Percentiles rank a stretch among this genome's conserved stretches.
Conservation (phyloP, 257 asterid species). For the Lycium ferocissimum region DNA sequence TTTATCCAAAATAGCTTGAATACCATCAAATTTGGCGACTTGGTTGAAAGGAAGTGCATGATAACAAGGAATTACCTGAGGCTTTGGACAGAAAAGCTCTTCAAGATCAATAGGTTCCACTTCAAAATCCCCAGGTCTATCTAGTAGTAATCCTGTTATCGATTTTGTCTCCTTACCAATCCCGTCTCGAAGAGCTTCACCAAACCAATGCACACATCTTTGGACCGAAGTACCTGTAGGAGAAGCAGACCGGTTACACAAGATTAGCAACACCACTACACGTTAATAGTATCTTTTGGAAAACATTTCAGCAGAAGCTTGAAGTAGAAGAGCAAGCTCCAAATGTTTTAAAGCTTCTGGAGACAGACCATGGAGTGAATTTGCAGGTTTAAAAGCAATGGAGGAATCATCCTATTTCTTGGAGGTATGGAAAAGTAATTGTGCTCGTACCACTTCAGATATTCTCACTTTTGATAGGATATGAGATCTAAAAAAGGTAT, state of each 20-base stretch:
- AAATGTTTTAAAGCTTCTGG: slow-evolving; percentile 33
- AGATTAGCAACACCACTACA: slow-evolving; percentile 36
- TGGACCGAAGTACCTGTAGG: slow-evolving; percentile 38
- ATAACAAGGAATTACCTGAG: slow-evolving; percentile 21
- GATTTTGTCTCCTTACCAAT: slow-evolving; percentile 36
- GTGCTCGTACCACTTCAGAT: slow-evolving; percentile 35
- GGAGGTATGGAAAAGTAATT: neutral
- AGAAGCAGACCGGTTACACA: slow-evolving; percentile 37
- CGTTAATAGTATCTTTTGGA: slow-evolving; percentile 38
- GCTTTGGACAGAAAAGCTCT: slow-evolving; percentile 24
- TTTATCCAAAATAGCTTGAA: slow-evolving; percentile 48
- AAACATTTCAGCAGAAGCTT: slow-evolving; percentile 41
- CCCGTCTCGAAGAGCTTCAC: slow-evolving; percentile 47
- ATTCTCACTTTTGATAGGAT: slow-evolving; percentile 35
- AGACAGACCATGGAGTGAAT: slow-evolving; percentile 1
- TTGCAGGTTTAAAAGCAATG: neutral
- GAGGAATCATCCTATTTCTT: slow-evolving; percentile 23
- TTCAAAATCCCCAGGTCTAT: slow-evolving; percentile 8
- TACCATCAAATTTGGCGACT: slow-evolving; percentile 42
- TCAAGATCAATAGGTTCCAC: slow-evolving; percentile 30
- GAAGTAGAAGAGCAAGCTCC: slow-evolving; percentile 38
- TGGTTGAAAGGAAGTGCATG: slow-evolving; percentile 38
- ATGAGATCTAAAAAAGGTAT: neutral
- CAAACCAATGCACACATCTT: slow-evolving; percentile 37
- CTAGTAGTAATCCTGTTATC: neutral